Evolutionary conservation across 192 early-diverging fungal species (phyloP).

Genomic region (Linnemannia hyalina): DNA sequence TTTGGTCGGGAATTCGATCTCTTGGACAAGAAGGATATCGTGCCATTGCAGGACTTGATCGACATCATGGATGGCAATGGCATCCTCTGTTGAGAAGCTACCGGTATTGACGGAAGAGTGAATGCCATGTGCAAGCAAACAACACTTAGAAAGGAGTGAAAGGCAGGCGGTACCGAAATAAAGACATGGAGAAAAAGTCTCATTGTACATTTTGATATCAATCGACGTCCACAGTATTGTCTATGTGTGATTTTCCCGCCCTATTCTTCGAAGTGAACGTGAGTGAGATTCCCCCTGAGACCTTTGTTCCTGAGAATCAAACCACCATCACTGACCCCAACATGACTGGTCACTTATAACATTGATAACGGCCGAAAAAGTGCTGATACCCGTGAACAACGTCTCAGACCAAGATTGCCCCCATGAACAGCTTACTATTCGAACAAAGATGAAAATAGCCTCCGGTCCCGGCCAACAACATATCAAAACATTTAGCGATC

Average conservation of each 20-base stretch:
- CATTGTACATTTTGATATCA: too few relatives aligned
- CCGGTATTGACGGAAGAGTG: neutral
- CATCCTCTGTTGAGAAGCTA: constrained; percentile 29
- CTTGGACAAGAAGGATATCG: constrained; percentile 91
- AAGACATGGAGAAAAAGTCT: too few relatives aligned
- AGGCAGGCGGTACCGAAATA: too few relatives aligned
- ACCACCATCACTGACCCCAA: neutral
- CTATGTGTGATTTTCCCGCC: too few relatives aligned
- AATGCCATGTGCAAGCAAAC: neutral
- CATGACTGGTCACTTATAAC: neutral
- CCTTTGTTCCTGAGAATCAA: neutral
- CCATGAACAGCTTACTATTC: too few relatives aligned
- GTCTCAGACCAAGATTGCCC: too few relatives aligned
- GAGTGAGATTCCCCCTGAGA: too few relatives aligned
- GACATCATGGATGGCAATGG: constrained; percentile 59
- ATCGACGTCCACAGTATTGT: too few relatives aligned
- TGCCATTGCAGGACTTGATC: constrained; percentile 87
- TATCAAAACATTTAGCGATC: neutral
- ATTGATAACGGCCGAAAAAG: too few relatives aligned
- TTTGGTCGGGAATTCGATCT: constrained; percentile 96
- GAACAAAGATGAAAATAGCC: too few relatives aligned
- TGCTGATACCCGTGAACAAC: neutral
- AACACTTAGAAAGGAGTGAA: neutral
- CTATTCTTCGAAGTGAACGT: neutral
- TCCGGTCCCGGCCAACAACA: too few relatives aligned